A percentile compares a stretch with the other conserved stretches of the same genome.
Evolutionary conservation across 768 basidiomycete species (phyloP).

Genomic region (Fistulinella prunicolor): DNA sequence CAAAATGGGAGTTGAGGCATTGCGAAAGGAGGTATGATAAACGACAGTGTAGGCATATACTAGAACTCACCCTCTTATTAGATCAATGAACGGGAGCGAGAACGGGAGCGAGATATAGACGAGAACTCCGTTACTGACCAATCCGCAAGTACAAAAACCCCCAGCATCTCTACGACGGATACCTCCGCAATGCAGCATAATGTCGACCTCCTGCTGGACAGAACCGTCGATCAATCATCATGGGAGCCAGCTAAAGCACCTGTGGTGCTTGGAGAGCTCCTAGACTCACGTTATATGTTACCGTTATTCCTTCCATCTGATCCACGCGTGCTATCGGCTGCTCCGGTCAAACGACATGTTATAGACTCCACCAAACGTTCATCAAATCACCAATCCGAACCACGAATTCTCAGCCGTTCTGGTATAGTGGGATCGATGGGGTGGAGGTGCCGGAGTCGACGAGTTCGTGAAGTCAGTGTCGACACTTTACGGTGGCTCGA

Average conservation of each 20-base stretch:
- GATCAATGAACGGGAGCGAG: conserved; percentile 68
- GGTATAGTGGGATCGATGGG: conserved; percentile 43
- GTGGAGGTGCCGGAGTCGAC: conserved; percentile 60
- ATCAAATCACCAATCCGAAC: conserved; percentile 24
- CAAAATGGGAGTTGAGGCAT: conserved; percentile 79
- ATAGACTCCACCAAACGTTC: conserved; percentile 15
- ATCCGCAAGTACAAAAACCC: conserved; percentile 30
- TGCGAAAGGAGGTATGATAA: conserved; percentile 70
- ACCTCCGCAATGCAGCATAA: conserved; percentile 43
- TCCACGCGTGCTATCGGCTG: conserved; percentile 70
- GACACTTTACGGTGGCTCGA: conserved; percentile 70
- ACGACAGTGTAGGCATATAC: background rate
- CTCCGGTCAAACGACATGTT: conserved; percentile 45
- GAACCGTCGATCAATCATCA: conserved; percentile 52
- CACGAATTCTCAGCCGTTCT: conserved; percentile 39
- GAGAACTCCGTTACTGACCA: conserved; percentile 39
- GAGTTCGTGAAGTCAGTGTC: conserved; percentile 58
- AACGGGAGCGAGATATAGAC: conserved; percentile 39
- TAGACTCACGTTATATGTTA: conserved; percentile 93
- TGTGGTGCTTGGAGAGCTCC: conserved; percentile 82
- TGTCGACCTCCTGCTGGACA: conserved; percentile 83
- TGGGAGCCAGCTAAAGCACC: conserved; percentile 82
- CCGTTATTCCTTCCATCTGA: conserved; percentile 82
- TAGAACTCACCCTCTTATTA: conserved; percentile 25
- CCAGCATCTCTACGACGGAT: conserved; percentile 34